Conservation (phyloP, 2,329 filamentous ascomycete genomes). For the Fusarium sp. region DNA sequence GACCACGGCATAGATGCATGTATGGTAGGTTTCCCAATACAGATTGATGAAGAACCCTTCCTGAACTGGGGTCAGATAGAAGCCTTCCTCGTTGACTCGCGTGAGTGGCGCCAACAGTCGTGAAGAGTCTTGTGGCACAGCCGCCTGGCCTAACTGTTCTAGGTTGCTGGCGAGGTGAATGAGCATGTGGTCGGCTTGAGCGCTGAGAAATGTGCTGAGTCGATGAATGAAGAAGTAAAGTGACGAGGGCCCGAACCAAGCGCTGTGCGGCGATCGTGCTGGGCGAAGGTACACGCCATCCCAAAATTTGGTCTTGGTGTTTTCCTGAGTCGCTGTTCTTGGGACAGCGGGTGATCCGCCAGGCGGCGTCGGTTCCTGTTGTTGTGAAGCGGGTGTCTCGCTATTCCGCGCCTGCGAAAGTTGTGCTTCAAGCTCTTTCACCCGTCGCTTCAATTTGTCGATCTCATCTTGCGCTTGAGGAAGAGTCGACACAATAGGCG, state of each 20-base stretch:
- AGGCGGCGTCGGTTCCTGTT: conserved; percentile 6
- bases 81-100: neutral
- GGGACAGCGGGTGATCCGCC: neutral
- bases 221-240: conserved; percentile 21
- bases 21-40: conserved; percentile 20
- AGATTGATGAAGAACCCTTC: conserved; percentile 8
- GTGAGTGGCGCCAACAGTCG: neutral
- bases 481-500: neutral
- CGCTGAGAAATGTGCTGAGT: conserved; percentile 2
- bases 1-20: neutral
- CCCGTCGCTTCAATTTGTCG: neutral
- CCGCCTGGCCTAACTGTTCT: neutral
- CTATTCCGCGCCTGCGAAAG: neutral
- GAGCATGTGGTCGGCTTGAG: conserved; percentile 22
- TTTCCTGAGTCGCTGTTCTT: neutral
- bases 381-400: neutral
- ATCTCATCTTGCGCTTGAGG: conserved; percentile 18
- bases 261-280: conserved; percentile 4
- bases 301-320: neutral
- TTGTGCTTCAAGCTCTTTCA: neutral
- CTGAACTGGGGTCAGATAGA: neutral
- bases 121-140: neutral
- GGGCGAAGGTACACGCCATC: conserved; percentile 5
- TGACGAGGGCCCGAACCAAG: conserved; percentile 12
- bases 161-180: conserved; percentile 13